Evolutionary conservation across 108 stramenopile genomes (phyloP).

Genomic region (Pseudonitzschia pungens): DNA sequence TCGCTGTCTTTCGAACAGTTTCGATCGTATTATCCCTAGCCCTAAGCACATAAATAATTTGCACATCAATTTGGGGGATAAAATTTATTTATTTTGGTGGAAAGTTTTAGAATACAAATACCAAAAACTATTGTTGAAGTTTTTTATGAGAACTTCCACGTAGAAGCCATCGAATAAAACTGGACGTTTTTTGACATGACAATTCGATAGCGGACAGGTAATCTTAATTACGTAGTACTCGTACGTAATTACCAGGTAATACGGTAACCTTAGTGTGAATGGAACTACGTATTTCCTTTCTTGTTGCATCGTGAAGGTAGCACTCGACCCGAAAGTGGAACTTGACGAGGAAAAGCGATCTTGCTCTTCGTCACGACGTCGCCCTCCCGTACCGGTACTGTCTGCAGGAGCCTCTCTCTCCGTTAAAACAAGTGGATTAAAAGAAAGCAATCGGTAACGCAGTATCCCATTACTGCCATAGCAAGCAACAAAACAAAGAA

Average conservation of each 20-base stretch:
- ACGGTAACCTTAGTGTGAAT: no score
- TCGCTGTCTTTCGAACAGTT: background rate
- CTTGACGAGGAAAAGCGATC: no score
- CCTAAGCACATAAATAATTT: background rate
- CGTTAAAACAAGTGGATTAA: background rate
- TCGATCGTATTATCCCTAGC: background rate
- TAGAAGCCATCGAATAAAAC: background rate
- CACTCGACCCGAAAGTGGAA: no score
- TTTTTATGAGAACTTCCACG: background rate
- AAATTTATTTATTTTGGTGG: no score
- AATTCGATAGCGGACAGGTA: no score
- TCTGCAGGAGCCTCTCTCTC: background rate
- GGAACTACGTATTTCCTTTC: no score
- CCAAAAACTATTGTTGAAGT: background rate
- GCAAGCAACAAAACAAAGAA: conserved; percentile 3
- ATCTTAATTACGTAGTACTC: background rate
- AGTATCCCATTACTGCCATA: background rate
- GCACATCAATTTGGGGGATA: no score
- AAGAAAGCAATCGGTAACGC: background rate
- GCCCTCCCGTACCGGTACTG: no score
- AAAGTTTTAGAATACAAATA: no score
- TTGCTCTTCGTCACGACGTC: no score
- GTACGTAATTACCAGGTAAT: background rate
- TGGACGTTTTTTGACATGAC: no score
- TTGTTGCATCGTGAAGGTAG: no score